Percentiles rank a stretch among this genome's conserved stretches.
Evolutionary conservation across 1,284 basidiomycete genomes (phyloP).

Genomic region (Amylostereum chailletii): DNA sequence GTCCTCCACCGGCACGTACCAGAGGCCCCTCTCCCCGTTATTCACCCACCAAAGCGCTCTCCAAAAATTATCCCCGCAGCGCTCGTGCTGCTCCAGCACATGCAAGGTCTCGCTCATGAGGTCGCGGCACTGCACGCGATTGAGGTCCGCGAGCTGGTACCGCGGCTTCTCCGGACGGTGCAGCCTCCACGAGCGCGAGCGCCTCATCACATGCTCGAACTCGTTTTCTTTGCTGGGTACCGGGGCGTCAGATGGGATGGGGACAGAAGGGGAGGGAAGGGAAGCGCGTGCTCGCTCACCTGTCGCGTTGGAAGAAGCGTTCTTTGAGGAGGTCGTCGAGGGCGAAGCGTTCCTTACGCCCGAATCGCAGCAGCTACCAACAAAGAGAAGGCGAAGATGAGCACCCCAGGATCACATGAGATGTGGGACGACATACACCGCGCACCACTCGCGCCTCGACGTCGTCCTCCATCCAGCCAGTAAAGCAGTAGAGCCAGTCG

Average conservation of each 20-base stretch:
- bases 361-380: slow-evolving; percentile 17
- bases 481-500: too few relatives aligned
- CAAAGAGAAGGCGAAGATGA: not conserved
- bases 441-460: slow-evolving; percentile 15
- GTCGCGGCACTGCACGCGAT: too few relatives aligned
- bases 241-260: not conserved
- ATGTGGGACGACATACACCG: slow-evolving; percentile 13
- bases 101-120: too few relatives aligned
- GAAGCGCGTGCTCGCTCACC: slow-evolving; percentile 1
- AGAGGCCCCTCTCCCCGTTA: too few relatives aligned
- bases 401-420: slow-evolving; percentile 1
- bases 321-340: slow-evolving; percentile 19
- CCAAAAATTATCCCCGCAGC: too few relatives aligned
- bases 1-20: too few relatives aligned
- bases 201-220: slow-evolving; percentile 8
- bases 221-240: slow-evolving; percentile 1
- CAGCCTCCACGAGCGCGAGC: slow-evolving; percentile 7
- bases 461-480: too few relatives aligned
- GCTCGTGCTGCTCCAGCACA: too few relatives aligned
- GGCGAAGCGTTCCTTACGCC: slow-evolving; percentile 18
- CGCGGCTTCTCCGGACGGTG: slow-evolving; percentile 12
- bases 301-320: slow-evolving; percentile 20
- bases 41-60: too few relatives aligned
- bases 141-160: slow-evolving; percentile 3
- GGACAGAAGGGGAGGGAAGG: not conserved